A percentile compares a stretch with the other conserved stretches of the same genome.
Evolutionary conservation across 768 basidiomycete species (phyloP).

Genomic region (Russula virescens): DNA sequence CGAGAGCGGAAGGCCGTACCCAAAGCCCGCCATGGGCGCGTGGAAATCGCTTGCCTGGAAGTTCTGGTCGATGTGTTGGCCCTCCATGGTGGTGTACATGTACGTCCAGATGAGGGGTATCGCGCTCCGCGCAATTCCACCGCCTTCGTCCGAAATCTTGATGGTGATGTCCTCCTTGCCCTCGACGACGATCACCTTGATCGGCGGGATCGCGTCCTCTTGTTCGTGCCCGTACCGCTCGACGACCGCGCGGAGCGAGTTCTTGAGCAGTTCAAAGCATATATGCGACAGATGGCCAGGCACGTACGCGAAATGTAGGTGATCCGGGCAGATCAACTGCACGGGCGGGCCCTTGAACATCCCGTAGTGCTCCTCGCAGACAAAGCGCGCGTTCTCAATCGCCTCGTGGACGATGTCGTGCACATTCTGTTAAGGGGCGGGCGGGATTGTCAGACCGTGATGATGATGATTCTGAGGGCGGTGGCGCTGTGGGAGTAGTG

Average conservation of each 20-base stretch:
- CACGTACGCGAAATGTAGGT: conserved; percentile 89
- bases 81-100: conserved; percentile 87
- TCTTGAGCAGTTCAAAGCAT: conserved; percentile 94
- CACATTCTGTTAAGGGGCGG: conserved; percentile 54
- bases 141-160: conserved; percentile 97
- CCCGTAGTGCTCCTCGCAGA: conserved; percentile 90
- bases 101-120: conserved; percentile 98
- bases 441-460: not conserved
- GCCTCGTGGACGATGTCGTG: conserved; percentile 98
- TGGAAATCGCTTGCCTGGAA: conserved; percentile 87
- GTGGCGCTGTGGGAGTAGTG: not conserved
- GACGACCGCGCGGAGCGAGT: conserved; percentile 94
- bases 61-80: conserved; percentile 65
- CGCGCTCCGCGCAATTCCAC: conserved; percentile 83
- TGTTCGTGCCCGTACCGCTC: conserved; percentile 83
- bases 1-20: conserved; percentile 89
- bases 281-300: conserved; percentile 97
- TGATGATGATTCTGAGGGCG: not conserved
- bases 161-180: conserved; percentile 99
- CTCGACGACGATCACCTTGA: conserved; percentile 92
- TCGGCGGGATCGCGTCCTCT: conserved; percentile 77
- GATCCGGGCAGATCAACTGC: conserved; percentile 86
- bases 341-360: conserved; percentile 96
- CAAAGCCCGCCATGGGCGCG: conserved; percentile 97
- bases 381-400: conserved; percentile 92